Base-by-base conservation (phyloP, 352 stramenopile species). In the Plasmopara muralis region DNA sequence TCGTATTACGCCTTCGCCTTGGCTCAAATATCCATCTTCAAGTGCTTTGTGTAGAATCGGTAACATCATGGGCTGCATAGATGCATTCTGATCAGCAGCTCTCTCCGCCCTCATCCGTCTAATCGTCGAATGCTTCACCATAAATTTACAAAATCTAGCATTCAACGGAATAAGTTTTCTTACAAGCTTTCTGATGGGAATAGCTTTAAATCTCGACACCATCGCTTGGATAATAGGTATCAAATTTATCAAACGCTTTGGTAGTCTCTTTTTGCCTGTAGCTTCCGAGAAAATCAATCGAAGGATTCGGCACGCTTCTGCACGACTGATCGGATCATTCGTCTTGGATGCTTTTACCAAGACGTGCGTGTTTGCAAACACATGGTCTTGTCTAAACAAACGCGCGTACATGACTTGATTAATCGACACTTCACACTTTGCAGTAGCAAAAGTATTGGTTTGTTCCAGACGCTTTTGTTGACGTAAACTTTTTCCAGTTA, bases 341-440 rank as follows among this genome's bases (percentile, higher is more conserved):
- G 30, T 74, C 15, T 68, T 73, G 38, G 61, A 56, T 15, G 55
- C 54, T 53, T 54, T 62, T 9, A 59, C 64, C 15, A 87, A 46
- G 5, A 63, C 42, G 35, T 85, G 55, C 0, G 70, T 72, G 6
- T 16, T 62, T 7, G 57, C 41, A 33, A 83, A 85, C 2, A 77
- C 38, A 9, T 53, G 47, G n/a, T 69, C 20, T 33, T 58, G 62
- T 50, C 57, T 55, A 16, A 72, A 71, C 40, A 68, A 61, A 2
- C 73, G 63, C 8, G 76, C 70, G 50, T 87, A 89, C 43, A 89
- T 66, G 14, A 84, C 70, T 4, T 76, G 52, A 20, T 87, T 87
- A 46, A 87, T 83, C 7, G 75, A 82, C 7, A 76, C 40, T 31
- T 60, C 42, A 35, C 51, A 35, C 25, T 66, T 66, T 4, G 7